Conservation (phyloP, 192 early-diverging fungal genomes). For the Coemansia sp. region DNA sequence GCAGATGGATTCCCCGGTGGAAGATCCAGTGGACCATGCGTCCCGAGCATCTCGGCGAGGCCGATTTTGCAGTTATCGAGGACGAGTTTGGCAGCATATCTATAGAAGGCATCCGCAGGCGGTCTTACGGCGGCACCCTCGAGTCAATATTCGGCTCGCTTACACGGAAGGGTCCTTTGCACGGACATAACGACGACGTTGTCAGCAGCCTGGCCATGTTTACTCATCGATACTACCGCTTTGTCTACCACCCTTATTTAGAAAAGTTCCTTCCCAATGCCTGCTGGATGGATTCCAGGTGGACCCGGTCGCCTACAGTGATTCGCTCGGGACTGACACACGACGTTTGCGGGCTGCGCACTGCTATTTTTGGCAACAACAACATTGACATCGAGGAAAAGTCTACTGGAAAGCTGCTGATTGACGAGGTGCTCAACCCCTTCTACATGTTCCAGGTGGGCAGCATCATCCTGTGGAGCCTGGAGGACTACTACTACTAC, state of each 20-base stretch:
- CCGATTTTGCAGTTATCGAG: slow-evolving; percentile 69
- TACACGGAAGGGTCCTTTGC: slow-evolving; percentile 31
- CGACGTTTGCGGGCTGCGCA: slow-evolving; percentile 59
- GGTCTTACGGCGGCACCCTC: slow-evolving; percentile 65
- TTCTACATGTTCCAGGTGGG: slow-evolving; percentile 83
- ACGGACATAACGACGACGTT: slow-evolving; percentile 35
- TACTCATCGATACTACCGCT: slow-evolving; percentile 54
- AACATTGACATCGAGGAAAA: slow-evolving; percentile 72
- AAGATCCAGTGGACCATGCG: slow-evolving; percentile 71
- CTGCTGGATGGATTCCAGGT: slow-evolving; percentile 53
- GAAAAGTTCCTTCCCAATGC: slow-evolving; percentile 49
- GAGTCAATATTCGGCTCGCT: slow-evolving; percentile 65
- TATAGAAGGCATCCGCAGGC: slow-evolving; percentile 57
- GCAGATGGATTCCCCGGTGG: slow-evolving; percentile 82
- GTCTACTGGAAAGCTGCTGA: slow-evolving; percentile 58
- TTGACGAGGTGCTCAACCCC: slow-evolving; percentile 76
- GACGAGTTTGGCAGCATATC: slow-evolving; percentile 68
- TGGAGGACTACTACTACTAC: slow-evolving; percentile 96
- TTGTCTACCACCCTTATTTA: slow-evolving; percentile 52
- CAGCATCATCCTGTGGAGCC: slow-evolving; percentile 76
- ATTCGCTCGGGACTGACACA: slow-evolving; percentile 57
- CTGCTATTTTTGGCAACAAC: slow-evolving; percentile 72
- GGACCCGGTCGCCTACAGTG: slow-evolving; percentile 36
- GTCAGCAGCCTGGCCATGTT: slow-evolving; percentile 45
- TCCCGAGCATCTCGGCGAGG: slow-evolving; percentile 65